These are phyloP conservation scores for Puya raimondii DNA, from an alignment of 176 grass and related monocot species.

Conservation along the genomic window DNA sequence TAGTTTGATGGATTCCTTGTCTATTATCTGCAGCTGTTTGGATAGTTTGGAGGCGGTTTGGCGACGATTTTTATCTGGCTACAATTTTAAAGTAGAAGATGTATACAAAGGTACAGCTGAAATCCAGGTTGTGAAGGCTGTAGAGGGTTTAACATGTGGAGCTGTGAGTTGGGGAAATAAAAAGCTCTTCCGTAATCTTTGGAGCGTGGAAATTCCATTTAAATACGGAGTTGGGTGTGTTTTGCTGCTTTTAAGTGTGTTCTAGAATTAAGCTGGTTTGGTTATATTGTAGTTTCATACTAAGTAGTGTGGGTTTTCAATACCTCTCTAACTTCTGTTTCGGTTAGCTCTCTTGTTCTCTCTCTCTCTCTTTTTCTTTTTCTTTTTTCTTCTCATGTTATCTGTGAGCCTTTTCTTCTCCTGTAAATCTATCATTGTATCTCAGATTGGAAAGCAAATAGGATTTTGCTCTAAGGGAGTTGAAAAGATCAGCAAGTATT, in stretches of 20 bases:
- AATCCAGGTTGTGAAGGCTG: neutral
- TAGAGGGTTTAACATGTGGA: neutral
- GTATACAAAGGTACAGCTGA: neutral
- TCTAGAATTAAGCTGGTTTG: constrained; percentile 24
- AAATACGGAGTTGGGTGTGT: constrained; percentile 17
- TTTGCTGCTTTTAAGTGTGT: constrained; percentile 16
- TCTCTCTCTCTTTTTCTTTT: constrained; percentile 1
- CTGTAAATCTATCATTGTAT: neutral
- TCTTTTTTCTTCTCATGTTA: neutral
- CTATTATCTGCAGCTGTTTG: neutral
- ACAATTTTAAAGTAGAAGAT: neutral
- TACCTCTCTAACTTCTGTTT: too few relatives aligned
- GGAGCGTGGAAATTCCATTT: constrained; percentile 20
- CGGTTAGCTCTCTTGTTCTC: neutral
- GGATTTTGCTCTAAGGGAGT: too few relatives aligned
- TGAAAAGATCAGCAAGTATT: neutral
- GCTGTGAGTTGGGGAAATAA: neutral
- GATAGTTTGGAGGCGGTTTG: neutral
- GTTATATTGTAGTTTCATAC: constrained; percentile 21
- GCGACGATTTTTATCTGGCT: neutral
- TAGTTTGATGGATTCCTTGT: neutral
- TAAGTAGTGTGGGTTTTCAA: constrained; percentile 4
- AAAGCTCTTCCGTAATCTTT: neutral
- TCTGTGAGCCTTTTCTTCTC: neutral
- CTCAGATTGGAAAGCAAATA: neutral